Percentiles rank a stretch among this genome's conserved stretches.
phyloP scores from a whole-genome alignment of 257 asterid species.

The Solanum paucissectum region DNA sequence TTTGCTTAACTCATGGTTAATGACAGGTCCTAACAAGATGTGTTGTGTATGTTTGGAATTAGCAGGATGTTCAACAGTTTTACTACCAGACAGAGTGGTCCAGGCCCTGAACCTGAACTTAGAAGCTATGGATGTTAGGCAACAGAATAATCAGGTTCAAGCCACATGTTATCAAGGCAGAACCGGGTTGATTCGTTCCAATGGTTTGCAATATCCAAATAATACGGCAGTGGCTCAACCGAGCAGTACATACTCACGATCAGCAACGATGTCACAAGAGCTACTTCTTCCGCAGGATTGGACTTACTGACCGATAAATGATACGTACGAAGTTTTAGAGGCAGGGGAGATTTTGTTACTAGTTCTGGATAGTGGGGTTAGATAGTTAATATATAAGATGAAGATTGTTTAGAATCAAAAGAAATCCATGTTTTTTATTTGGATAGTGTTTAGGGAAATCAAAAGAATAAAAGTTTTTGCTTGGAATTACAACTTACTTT shows the following conservation, averaged over 20 bases:
- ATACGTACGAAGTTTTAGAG: not conserved
- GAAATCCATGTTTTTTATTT: not conserved
- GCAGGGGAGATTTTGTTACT: not conserved
- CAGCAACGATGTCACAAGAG: constrained; percentile 25
- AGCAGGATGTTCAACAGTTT: constrained; percentile 45
- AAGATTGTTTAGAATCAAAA: not conserved
- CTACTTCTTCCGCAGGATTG: constrained; percentile 65
- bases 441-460: not conserved
- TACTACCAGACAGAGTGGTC: constrained; percentile 58
- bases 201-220: constrained; percentile 2
- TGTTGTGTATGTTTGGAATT: not conserved
- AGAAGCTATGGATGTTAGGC: constrained; percentile 12
- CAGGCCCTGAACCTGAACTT: constrained; percentile 52
- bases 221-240: constrained; percentile 12
- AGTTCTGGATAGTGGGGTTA: not conserved
- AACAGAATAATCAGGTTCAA: constrained; percentile 5
- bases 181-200: not conserved
- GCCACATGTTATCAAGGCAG: not conserved
- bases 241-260: constrained; percentile 9
- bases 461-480: constrained; percentile 7
- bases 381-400: not conserved
- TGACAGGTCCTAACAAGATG: not conserved
- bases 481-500: constrained; percentile 15
- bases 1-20: too few relatives aligned
- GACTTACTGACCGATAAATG: constrained; percentile 35